Evolutionary conservation across 2,329 filamentous ascomycete genomes (phyloP).

Genomic region (Colletotrichum liaoningense): DNA sequence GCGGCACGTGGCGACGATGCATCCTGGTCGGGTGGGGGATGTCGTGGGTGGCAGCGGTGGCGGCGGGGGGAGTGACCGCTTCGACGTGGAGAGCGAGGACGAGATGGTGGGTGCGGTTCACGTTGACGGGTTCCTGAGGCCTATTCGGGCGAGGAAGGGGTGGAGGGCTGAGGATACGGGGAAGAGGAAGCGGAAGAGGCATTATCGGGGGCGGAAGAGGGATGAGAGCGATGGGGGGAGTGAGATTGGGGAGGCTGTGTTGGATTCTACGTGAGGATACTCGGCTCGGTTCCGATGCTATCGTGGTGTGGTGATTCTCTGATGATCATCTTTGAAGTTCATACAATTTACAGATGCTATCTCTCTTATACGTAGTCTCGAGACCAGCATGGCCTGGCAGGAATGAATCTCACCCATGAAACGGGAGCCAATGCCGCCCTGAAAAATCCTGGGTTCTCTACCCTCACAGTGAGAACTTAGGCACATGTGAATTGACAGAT

Average conservation of each 20-base stretch:
- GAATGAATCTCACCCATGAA: too few relatives aligned
- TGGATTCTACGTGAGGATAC: conserved; percentile 14
- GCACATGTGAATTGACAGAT: too few relatives aligned
- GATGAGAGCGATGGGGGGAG: conserved; percentile 2
- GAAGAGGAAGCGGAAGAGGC: conserved; percentile 32
- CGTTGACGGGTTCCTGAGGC: conserved; percentile 74
- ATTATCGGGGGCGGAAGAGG: conserved; percentile 27
- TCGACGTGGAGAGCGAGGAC: conserved; percentile 57
- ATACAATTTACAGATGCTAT: too few relatives aligned
- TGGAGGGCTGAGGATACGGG: conserved; percentile 48
- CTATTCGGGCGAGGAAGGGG: conserved; percentile 60
- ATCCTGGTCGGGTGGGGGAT: conserved; percentile 50
- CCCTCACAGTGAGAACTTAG: too few relatives aligned
- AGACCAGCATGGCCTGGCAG: too few relatives aligned
- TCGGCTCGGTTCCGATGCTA: too few relatives aligned
- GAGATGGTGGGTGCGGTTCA: conserved; percentile 73
- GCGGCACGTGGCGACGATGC: conserved; percentile 52
- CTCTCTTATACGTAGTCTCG: too few relatives aligned
- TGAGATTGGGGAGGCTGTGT: background rate
- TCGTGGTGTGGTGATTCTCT: too few relatives aligned
- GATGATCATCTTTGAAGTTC: too few relatives aligned
- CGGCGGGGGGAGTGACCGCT: too few relatives aligned
- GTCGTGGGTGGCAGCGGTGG: conserved; percentile 32
- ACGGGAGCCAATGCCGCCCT: too few relatives aligned
- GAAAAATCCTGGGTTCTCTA: too few relatives aligned